phyloP scores from a whole-genome alignment of 345 rosid genomes.

The Ailanthus altissimus region DNA sequence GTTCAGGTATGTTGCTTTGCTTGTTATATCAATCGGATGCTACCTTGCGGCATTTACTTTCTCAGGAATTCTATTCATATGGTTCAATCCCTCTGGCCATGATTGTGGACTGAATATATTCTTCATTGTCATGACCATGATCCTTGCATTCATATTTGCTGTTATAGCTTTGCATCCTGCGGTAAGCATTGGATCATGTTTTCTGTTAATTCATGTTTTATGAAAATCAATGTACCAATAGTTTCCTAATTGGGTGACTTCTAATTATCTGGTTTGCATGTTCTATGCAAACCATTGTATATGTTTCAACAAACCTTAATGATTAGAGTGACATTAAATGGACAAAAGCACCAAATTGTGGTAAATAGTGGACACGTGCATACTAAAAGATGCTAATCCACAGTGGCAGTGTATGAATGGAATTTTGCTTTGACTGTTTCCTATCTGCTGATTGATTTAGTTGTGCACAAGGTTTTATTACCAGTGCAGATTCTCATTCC shows the following conservation, averaged over 20 bases:
- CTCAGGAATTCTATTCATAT: conserved; percentile 85
- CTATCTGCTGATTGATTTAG: conserved; percentile 13
- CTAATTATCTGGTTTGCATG: neutral
- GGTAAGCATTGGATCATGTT: conserved; percentile 43
- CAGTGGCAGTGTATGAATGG: neutral
- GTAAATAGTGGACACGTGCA: neutral
- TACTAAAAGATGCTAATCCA: neutral
- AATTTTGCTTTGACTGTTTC: neutral
- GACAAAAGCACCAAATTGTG: neutral
- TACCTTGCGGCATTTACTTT: conserved; percentile 74
- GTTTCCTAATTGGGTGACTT: neutral
- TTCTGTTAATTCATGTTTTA: conserved; percentile 7
- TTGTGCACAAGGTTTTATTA: neutral
- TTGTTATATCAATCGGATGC: conserved; percentile 75
- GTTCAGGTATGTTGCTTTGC: conserved; percentile 80
- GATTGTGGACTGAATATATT: conserved; percentile 92
- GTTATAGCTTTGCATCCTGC: conserved; percentile 83
- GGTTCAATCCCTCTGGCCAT: conserved; percentile 97
- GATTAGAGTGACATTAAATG: conserved; percentile 5
- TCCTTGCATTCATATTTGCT: conserved; percentile 72
- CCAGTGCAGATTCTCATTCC: neutral
- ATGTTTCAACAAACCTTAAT: neutral
- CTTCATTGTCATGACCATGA: conserved; percentile 89
- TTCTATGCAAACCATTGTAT: neutral
- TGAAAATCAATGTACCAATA: neutral